Evolutionary conservation across 2,329 filamentous ascomycete species (phyloP).

Genomic region (Xylariaceae sp.): DNA sequence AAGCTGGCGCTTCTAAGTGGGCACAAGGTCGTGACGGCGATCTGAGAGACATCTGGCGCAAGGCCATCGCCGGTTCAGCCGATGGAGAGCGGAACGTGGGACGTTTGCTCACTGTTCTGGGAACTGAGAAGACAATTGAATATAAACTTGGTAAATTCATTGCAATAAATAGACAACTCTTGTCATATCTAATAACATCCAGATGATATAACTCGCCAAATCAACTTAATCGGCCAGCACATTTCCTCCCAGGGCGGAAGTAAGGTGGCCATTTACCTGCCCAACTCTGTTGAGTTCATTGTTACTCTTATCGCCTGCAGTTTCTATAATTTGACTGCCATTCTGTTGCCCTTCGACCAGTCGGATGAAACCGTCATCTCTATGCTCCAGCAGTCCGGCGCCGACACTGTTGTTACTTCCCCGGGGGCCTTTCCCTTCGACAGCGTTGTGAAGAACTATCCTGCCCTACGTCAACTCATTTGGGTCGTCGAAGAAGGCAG

Average conservation of each 20-base stretch:
- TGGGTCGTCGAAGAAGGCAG: conserved; percentile 93
- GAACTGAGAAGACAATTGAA: conserved; percentile 67
- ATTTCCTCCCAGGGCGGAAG: conserved; percentile 65
- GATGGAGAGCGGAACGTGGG: conserved; percentile 63
- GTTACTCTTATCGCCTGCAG: conserved; percentile 77
- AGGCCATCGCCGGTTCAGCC: conserved; percentile 58
- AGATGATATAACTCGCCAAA: conserved; percentile 74
- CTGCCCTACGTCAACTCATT: conserved; percentile 68
- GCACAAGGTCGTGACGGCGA: conserved; percentile 79
- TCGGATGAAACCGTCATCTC: conserved; percentile 61
- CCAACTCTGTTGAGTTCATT: conserved; percentile 87
- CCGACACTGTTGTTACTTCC: conserved; percentile 76
- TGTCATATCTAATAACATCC: conserved; percentile 23
- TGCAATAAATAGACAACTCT: conserved; percentile 1
- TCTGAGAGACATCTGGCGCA: conserved; percentile 83
- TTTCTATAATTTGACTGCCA: conserved; percentile 81
- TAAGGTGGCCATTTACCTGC: conserved; percentile 82
- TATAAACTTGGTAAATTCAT: conserved; percentile 53
- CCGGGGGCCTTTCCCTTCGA: conserved; percentile 84
- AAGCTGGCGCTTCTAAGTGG: conserved; percentile 75
- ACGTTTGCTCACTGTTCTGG: conserved; percentile 72
- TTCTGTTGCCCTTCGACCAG: conserved; percentile 79
- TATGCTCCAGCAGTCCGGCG: conserved; percentile 66
- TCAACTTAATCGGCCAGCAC: conserved; percentile 78
- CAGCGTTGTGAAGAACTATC: conserved; percentile 61